These are phyloP conservation scores for Chytriomyces sp. DNA, from an alignment of 192 early-diverging fungal genomes.

Conservation along the genomic window DNA sequence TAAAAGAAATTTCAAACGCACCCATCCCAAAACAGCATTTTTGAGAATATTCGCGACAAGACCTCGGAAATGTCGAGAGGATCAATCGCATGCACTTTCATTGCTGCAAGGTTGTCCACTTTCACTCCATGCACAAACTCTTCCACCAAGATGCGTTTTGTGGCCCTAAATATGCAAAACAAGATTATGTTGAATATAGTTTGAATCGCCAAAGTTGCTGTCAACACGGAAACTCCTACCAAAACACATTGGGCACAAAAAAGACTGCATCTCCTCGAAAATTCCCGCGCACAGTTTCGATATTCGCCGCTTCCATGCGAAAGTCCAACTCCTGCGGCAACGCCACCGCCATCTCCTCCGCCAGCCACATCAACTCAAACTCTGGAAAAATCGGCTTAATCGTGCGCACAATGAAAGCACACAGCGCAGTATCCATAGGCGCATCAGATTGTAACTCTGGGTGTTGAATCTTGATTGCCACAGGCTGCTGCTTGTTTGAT, in stretches of 20 bases:
- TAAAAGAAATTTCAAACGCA: not conserved
- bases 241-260: constrained; percentile 79
- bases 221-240: constrained; percentile 63
- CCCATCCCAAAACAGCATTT: constrained; percentile 90
- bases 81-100: constrained; percentile 74
- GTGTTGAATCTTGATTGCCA: constrained; percentile 95
- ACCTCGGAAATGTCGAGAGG: constrained; percentile 76
- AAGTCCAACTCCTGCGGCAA: constrained; percentile 91
- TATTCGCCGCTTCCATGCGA: constrained; percentile 77
- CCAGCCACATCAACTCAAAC: constrained; percentile 92
- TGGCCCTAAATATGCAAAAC: not conserved
- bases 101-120: constrained; percentile 77
- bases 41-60: constrained; percentile 75
- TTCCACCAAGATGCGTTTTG: constrained; percentile 16
- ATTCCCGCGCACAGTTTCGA: constrained; percentile 61
- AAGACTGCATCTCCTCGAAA: constrained; percentile 46
- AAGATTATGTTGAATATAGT: not conserved
- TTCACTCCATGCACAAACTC: constrained; percentile 61
- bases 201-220: constrained; percentile 48
- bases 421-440: constrained; percentile 64
- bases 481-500: constrained; percentile 61
- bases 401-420: constrained; percentile 34
- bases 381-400: constrained; percentile 81
- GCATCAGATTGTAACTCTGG: constrained; percentile 78
- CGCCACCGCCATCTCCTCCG: constrained; percentile 81